Percentiles rank a stretch among this genome's conserved stretches.
Evolutionary conservation across 1,139 yeast species (phyloP).

Genomic region (Debaryomyces robertsiae): DNA sequence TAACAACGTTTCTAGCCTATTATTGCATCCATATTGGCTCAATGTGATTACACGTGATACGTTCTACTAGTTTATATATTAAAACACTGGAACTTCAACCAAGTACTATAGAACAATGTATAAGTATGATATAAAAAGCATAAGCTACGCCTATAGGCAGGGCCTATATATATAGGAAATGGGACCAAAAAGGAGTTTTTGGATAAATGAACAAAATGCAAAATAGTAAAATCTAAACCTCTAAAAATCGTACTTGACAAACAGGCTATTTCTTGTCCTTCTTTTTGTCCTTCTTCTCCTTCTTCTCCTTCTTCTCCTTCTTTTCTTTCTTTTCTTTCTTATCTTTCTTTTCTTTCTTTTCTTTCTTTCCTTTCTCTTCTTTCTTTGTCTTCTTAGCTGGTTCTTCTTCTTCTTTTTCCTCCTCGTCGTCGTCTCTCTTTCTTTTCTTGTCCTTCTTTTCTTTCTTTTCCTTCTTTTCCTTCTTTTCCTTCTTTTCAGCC

Average conservation of each 20-base stretch:
- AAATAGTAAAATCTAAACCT: slow-evolving; percentile 10
- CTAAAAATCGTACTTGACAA: slow-evolving; percentile 8
- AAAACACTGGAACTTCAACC: slow-evolving; percentile 8
- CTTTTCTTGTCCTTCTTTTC: slow-evolving; percentile 26
- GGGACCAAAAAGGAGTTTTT: slow-evolving; percentile 6
- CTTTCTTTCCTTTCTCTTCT: slow-evolving; percentile 44
- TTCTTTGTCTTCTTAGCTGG: slow-evolving; percentile 37
- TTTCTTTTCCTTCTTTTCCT: slow-evolving; percentile 43
- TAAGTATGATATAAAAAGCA: slow-evolving; percentile 11
- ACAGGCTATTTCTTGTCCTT: slow-evolving; percentile 34
- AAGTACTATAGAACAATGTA: slow-evolving; percentile 12
- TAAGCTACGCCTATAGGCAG: slow-evolving; percentile 2
- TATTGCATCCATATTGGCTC: background rate
- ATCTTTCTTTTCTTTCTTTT: slow-evolving; percentile 44
- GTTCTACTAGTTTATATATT: slow-evolving; percentile 8
- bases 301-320: slow-evolving; percentile 50
- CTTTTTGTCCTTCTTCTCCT: slow-evolving; percentile 47
- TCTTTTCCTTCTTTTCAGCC: slow-evolving; percentile 48
- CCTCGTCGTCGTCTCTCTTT: slow-evolving; percentile 18
- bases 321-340: slow-evolving; percentile 30
- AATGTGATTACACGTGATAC: background rate
- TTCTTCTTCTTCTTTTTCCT: slow-evolving; percentile 21
- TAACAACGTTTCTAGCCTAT: background rate
- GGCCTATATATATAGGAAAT: too few species aligned
- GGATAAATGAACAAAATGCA: slow-evolving; percentile 9